A percentile compares a stretch with the other conserved stretches of the same genome.
Evolutionary conservation across 2,329 filamentous ascomycete species (phyloP).

Genomic region (Alternaria sp.): DNA sequence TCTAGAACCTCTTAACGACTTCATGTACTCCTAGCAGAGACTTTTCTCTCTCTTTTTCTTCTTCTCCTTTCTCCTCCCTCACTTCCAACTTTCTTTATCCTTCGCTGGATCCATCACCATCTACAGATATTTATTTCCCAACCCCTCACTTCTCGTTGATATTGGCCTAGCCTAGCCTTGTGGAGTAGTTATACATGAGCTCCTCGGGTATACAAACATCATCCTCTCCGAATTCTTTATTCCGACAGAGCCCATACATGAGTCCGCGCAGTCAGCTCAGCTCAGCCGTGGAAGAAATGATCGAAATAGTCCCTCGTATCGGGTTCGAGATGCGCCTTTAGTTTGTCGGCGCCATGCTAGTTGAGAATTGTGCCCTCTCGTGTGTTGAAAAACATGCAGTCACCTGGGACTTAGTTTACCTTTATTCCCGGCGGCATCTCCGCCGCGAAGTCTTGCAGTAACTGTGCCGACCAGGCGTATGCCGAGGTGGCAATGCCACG

Average conservation of each 20-base stretch:
- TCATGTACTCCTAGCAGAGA: not conserved
- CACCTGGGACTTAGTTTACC: not conserved
- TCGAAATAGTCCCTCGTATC: not conserved
- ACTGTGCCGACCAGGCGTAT: not conserved
- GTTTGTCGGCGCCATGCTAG: constrained; percentile 5
- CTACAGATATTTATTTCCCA: not conserved
- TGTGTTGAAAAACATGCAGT: not conserved
- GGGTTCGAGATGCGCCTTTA: not conserved
- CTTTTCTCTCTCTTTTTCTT: not conserved
- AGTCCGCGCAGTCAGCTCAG: too few relatives aligned
- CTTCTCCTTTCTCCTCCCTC: not conserved
- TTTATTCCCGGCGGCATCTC: not conserved
- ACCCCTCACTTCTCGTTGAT: too few relatives aligned
- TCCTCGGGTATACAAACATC: too few relatives aligned
- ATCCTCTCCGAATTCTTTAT: too few relatives aligned
- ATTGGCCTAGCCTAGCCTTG: too few relatives aligned
- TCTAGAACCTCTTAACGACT: not conserved
- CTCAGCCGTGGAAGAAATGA: too few relatives aligned
- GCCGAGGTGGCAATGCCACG: not conserved
- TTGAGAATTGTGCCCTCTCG: not conserved
- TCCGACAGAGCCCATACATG: too few relatives aligned
- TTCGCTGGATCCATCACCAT: not conserved
- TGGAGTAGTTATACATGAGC: too few relatives aligned
- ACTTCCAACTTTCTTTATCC: not conserved
- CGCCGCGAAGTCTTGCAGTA: not conserved